Percentiles rank a stretch among this genome's conserved stretches.
phyloP scores from a whole-genome alignment of 495 filamentous ascomycete species.

The Xylaria flabelliformis region DNA sequence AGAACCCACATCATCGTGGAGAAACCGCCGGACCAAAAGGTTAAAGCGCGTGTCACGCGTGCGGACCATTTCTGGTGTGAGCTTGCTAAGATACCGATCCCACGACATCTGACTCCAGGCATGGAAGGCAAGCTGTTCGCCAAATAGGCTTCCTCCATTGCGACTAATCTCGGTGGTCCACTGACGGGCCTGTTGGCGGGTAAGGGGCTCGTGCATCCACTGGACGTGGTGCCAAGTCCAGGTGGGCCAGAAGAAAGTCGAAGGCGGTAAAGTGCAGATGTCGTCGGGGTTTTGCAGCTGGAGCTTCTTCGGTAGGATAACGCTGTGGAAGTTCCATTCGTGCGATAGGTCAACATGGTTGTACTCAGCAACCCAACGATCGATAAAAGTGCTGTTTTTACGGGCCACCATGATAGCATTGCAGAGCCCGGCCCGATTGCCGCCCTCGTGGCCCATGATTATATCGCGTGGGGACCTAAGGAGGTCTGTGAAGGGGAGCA shows the following conservation, averaged over 20 bases:
- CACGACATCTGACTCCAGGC: constrained; percentile 56
- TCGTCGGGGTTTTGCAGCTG: constrained; percentile 46
- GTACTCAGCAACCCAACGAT: constrained; percentile 52
- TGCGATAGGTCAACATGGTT: constrained; percentile 42
- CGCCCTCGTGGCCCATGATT: constrained; percentile 54
- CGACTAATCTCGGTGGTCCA: constrained; percentile 45
- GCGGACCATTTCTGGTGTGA: constrained; percentile 47
- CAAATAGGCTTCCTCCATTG: constrained; percentile 50
- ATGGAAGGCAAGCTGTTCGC: constrained; percentile 55
- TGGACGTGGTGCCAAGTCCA: constrained; percentile 55
- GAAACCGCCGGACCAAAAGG: constrained; percentile 51
- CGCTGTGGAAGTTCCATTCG: constrained; percentile 57
- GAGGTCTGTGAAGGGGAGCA: constrained; percentile 47
- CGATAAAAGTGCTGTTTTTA: constrained; percentile 48
- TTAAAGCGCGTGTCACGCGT: constrained; percentile 53
- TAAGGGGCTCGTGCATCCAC: constrained; percentile 53
- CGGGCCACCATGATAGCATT: constrained; percentile 56
- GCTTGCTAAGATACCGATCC: constrained; percentile 47
- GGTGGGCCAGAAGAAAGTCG: constrained; percentile 58
- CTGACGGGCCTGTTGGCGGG: constrained; percentile 38
- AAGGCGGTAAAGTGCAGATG: constrained; percentile 51
- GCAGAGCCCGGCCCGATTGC: constrained; percentile 53
- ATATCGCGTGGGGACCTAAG: constrained; percentile 43
- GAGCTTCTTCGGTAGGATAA: constrained; percentile 51
- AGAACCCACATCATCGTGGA: constrained; percentile 47